These are phyloP conservation scores for Backusella westeae DNA, from an alignment of 192 early-diverging fungal genomes.

Conservation along the genomic window DNA sequence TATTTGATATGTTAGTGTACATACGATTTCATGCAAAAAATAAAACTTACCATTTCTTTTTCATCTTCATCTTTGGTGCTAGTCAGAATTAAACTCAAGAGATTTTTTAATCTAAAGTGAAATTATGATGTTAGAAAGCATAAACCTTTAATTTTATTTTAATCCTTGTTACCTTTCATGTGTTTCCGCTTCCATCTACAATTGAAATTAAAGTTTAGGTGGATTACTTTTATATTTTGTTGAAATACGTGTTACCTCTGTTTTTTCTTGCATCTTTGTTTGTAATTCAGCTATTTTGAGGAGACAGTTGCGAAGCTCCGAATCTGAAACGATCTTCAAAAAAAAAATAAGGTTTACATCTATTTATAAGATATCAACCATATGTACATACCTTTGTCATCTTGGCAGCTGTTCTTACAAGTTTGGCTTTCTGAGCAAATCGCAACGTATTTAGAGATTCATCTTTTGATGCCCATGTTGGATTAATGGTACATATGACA, in stretches of 20 bases:
- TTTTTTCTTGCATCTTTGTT: constrained; percentile 29
- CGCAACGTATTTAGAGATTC: constrained; percentile 92
- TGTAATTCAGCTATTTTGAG: constrained; percentile 26
- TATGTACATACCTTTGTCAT: constrained; percentile 61
- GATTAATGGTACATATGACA: constrained; percentile 92
- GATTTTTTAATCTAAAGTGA: neutral
- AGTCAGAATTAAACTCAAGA: constrained; percentile 14
- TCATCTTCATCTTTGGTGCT: constrained; percentile 14
- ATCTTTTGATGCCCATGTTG: constrained; percentile 75
- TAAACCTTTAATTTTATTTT: neutral
- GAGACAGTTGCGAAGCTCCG: constrained; percentile 27
- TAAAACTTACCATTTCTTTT: neutral
- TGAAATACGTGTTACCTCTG: constrained; percentile 17
- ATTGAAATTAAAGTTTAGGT: neutral
- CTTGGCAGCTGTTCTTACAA: constrained; percentile 77
- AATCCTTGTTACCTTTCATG: neutral
- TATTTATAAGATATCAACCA: neutral
- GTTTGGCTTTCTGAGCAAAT: constrained; percentile 91
- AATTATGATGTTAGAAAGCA: neutral
- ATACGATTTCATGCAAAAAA: neutral
- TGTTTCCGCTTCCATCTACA: constrained; percentile 18
- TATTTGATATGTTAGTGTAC: neutral
- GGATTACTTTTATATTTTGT: neutral
- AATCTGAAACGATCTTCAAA: constrained; percentile 13
- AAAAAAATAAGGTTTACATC: neutral